Conservation (phyloP, 768 basidiomycete genomes). For the Pulveroboletus sp. region DNA sequence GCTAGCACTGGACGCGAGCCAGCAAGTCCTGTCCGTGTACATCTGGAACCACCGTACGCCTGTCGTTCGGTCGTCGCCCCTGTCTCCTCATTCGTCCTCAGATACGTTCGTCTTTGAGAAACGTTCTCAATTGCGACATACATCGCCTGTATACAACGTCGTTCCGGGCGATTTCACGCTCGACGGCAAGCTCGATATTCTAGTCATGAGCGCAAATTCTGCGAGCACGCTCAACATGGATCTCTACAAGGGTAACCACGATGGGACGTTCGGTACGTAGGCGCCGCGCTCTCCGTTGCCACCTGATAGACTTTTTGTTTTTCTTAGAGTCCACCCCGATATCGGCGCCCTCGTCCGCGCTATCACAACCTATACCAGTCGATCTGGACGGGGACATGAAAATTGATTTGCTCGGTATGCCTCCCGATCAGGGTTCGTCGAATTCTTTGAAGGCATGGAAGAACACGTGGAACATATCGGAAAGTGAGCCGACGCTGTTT, state of each 20-base stretch:
- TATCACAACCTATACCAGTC: slow-evolving; percentile 79
- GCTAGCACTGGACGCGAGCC: slow-evolving; percentile 69
- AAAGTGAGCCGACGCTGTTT: slow-evolving; percentile 52
- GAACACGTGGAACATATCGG: slow-evolving; percentile 70
- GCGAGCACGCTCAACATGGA: slow-evolving; percentile 56
- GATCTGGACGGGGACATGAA: slow-evolving; percentile 87
- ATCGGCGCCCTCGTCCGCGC: slow-evolving; percentile 56
- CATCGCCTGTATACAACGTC: slow-evolving; percentile 65
- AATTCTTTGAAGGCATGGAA: slow-evolving; percentile 65
- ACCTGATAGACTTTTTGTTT: neutral
- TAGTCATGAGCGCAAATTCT: slow-evolving; percentile 73
- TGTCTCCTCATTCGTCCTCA: slow-evolving; percentile 27
- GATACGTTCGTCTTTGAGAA: slow-evolving; percentile 56
- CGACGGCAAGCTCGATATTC: slow-evolving; percentile 84
- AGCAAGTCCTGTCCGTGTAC: slow-evolving; percentile 70
- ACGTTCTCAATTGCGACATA: slow-evolving; percentile 51
- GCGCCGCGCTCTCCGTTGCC: neutral
- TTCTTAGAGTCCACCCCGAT: slow-evolving; percentile 36
- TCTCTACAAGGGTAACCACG: slow-evolving; percentile 62
- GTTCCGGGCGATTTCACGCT: slow-evolving; percentile 93
- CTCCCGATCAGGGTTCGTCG: slow-evolving; percentile 35
- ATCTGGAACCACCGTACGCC: slow-evolving; percentile 79
- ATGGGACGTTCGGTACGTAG: slow-evolving; percentile 63
- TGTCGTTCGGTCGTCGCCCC: neutral
- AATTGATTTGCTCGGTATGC: slow-evolving; percentile 79